Base-by-base conservation (phyloP, 139 green algal genomes). In the Chlamydomonas sp. region DNA sequence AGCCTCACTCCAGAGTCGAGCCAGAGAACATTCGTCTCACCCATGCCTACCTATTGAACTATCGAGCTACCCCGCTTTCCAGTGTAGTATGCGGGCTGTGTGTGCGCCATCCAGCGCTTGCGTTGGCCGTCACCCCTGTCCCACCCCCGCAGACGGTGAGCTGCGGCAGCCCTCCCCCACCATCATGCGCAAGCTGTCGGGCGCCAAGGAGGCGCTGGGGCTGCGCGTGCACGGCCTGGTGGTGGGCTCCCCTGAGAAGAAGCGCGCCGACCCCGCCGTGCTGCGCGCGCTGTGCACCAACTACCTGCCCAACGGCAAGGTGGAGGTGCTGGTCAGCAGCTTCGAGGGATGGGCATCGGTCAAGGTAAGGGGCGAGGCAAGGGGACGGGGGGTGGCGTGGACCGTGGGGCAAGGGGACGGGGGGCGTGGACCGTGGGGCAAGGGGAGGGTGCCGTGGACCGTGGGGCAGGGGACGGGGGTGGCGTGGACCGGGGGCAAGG, bases 201-300 rank as follows among this genome's bases (percentile, higher is more conserved):
- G 75, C 17, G 80, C 78, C 85, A 92, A 92, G 84, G 73, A 88
- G 83, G 73, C 96, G 89, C 92, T 98, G 63, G 88, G 90, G 9
- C 91, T 98, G 88, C 89, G 96, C 18, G 96, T 98, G 73, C 96
- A 98, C 89, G 95, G 96, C 16, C 93, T 98, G 17, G 94, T 98
- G 17, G 89, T 98, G 49, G 94, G 94, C n/a, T 90, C 89, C 5
- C 96, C 96, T 5, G 94, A 97, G 78, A 95, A 97, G 89, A 94
- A 96, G 91, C 87, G 94, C 9, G 94, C 96, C 2, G 96, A 98
- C 93, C 96, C 96, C 0, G 96, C 96, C 1, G 96, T 98, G 85
- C 93, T 98, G 89, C 85, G 93, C 63, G 80, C 90, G 49, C 92
- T 98, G 80, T 98, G 96, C 92, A 95, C 89, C 61, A 92, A 95